A percentile compares a stretch with the other conserved stretches of the same genome.
phyloP scores from a whole-genome alignment of 1,284 basidiomycete species.

The Coniferiporia weirii region DNA sequence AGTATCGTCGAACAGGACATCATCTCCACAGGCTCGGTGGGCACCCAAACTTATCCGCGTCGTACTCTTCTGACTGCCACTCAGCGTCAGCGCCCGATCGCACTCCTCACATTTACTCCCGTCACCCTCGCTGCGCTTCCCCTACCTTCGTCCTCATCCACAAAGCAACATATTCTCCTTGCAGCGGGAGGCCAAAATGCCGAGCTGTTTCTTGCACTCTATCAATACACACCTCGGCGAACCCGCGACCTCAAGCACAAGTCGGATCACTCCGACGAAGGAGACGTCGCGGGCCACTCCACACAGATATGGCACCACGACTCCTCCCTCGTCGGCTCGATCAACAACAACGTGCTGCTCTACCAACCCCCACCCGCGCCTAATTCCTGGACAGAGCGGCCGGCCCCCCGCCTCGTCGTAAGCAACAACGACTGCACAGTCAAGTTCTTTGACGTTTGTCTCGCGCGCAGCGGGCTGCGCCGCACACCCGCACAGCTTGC shows the following conservation, averaged over 20 bases:
- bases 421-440: constrained; percentile 81
- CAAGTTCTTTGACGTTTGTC: constrained; percentile 62
- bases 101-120: constrained; percentile 54
- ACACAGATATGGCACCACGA: constrained; percentile 50
- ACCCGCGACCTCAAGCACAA: background rate
- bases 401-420: constrained; percentile 64
- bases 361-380: constrained; percentile 38
- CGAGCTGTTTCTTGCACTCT: constrained; percentile 69
- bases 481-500: background rate
- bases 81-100: constrained; percentile 49
- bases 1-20: constrained; percentile 68
- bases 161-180: constrained; percentile 49
- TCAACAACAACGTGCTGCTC: constrained; percentile 81
- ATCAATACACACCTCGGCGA: constrained; percentile 21
- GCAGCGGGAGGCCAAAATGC: constrained; percentile 80
- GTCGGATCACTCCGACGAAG: background rate
- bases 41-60: constrained; percentile 26
- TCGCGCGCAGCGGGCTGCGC: constrained; percentile 8
- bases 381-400: background rate
- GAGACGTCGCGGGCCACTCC: constrained; percentile 1
- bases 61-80: background rate
- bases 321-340: constrained; percentile 54
- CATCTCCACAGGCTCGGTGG: constrained; percentile 43
- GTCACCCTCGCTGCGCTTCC: constrained; percentile 65
- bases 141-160: constrained; percentile 31